Base-by-base conservation (phyloP, 1,284 basidiomycete genomes). In the Leccinum pallidistipes region DNA sequence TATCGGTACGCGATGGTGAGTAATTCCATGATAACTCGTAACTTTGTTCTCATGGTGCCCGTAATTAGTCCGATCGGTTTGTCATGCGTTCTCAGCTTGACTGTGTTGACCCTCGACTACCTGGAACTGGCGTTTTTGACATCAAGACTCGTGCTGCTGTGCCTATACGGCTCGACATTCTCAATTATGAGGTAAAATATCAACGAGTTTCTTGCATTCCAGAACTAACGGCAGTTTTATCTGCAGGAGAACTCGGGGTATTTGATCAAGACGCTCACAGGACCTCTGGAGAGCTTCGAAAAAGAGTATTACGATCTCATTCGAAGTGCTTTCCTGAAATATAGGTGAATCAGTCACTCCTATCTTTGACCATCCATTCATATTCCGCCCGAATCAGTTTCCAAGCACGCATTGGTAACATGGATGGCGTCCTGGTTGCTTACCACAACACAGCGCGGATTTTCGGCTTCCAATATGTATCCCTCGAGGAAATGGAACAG, bases 21-120 rank as follows among this genome's bases (percentile, higher is more conserved):
- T 8, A 10, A 3, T 29, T 12, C 5, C 7, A 29, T 52, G 6
- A 3, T 4, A 3, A 14, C 18, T 2, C 24, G 5, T 18, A 34
- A 21, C 8, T 27, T 4, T 50, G 24, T 31, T 32, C 16, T 57
- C 10, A 34, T 31, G 3, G 9, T 14, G n/a, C 29, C 12, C 34
- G 2, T 16, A 5, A 34, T 31, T 32, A 95, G 90, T 88, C 87
- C 2, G 78, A 85, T 2, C 84, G 83, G 11, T 88, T 98, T 64
- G 80, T 98, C 53, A 94, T 98, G 90, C 92, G 97, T 16, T 97
- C 95, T 1, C 97, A 99, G 74, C 83, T 99, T 10, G 97, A 99
- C 74, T 96, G 95, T 69, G 77, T 86, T 1, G 92, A 98, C 71
- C 69, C 77, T 38, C 84, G 92, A 34, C 77, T 99, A 18, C 96